Conservation (phyloP, 2,329 filamentous ascomycete species). For the Nemania sp. region DNA sequence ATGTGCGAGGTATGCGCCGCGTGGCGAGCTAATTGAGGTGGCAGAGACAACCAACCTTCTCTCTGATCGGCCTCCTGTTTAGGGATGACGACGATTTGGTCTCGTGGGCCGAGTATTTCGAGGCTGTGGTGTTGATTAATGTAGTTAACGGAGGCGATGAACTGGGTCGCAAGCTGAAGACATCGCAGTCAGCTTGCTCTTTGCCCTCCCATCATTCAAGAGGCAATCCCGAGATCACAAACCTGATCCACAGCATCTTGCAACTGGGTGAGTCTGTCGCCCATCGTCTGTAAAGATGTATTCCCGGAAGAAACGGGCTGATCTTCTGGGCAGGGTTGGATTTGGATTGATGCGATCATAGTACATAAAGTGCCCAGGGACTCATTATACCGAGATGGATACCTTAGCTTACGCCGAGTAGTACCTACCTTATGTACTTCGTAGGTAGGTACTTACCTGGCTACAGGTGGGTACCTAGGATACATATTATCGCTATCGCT, state of each 20-base stretch:
- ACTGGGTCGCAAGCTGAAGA: slow-evolving; percentile 67
- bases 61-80: slow-evolving; percentile 58
- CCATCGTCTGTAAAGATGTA: slow-evolving; percentile 55
- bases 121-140: slow-evolving; percentile 71
- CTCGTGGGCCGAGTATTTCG: slow-evolving; percentile 59
- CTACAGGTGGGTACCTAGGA: no score
- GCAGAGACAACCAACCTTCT: slow-evolving; percentile 48
- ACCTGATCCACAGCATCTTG: slow-evolving; percentile 86
- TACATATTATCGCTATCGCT: no score
- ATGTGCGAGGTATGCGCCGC: neutral
- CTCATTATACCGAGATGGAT: no score
- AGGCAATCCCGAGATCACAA: slow-evolving; percentile 29
- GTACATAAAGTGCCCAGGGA: no score
- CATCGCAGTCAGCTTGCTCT: slow-evolving; percentile 22
- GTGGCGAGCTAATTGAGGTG: neutral
- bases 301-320: neutral
- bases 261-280: slow-evolving; percentile 78
- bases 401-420: no score
- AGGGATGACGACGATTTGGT: slow-evolving; percentile 60
- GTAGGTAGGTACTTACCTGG: no score
- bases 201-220: neutral
- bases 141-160: slow-evolving; percentile 69
- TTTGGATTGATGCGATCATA: no score
- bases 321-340: neutral
- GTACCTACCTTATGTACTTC: no score